phyloP scores from a whole-genome alignment of 495 filamentous ascomycete species.

The Xylaria longipes region DNA sequence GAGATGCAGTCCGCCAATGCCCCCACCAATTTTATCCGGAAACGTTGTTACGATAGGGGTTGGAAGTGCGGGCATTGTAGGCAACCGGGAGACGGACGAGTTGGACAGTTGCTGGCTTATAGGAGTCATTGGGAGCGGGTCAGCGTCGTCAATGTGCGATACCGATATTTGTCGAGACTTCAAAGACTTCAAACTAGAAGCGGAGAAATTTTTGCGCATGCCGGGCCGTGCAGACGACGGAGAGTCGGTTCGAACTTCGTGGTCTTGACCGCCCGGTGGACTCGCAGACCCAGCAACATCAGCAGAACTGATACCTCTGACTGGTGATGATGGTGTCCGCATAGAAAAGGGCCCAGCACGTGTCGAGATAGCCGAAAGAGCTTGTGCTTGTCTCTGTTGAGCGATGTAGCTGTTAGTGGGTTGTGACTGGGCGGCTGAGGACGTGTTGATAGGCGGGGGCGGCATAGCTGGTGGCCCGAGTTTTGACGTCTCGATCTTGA shows the following conservation, averaged over 20 bases:
- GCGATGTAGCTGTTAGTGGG: conserved; percentile 49
- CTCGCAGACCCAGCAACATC: conserved; percentile 39
- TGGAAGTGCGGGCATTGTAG: conserved; percentile 66
- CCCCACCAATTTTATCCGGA: conserved; percentile 56
- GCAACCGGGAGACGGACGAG: conserved; percentile 51
- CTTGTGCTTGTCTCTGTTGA: conserved; percentile 55
- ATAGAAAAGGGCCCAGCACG: conserved; percentile 41
- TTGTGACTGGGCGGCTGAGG: conserved; percentile 51
- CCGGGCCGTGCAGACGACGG: conserved; percentile 51
- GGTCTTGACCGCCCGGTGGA: conserved; percentile 36
- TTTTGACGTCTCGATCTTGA: conserved; percentile 86
- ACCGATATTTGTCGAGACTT: conserved; percentile 77
- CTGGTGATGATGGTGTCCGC: conserved; percentile 42
- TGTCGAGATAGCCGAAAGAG: conserved; percentile 48
- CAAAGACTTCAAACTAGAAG: conserved; percentile 73
- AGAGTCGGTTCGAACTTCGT: conserved; percentile 45
- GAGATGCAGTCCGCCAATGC: conserved; percentile 74
- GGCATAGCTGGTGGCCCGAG: conserved; percentile 48
- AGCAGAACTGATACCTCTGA: conserved; percentile 37
- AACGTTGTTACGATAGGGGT: conserved; percentile 70
- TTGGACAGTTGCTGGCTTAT: conserved; percentile 67
- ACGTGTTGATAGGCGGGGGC: conserved; percentile 44
- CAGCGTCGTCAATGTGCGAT: conserved; percentile 71
- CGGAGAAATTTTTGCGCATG: conserved; percentile 80
- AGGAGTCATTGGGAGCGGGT: conserved; percentile 76